A percentile compares a stretch with the other conserved stretches of the same genome.
Conservation (phyloP, 371 early-diverging fungal species). For the Mucor lusitanicus region DNA sequence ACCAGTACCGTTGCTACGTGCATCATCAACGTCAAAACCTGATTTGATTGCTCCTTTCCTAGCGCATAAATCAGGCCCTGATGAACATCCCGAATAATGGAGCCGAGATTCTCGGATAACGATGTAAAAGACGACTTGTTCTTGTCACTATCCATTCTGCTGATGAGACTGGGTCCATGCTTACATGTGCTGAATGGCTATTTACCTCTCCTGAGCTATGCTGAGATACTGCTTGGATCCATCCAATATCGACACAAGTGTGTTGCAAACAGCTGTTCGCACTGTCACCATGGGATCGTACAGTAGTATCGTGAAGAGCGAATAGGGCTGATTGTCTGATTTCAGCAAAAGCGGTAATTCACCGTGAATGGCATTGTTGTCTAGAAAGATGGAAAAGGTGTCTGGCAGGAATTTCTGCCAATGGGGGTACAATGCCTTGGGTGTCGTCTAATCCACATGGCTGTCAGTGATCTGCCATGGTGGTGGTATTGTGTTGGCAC, state of each 20-base stretch:
- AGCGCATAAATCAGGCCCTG: constrained; percentile 37
- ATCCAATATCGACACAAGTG: constrained; percentile 57
- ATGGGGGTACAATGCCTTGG: constrained; percentile 59
- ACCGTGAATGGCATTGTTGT: constrained; percentile 20
- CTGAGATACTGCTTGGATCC: constrained; percentile 63
- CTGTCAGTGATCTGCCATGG: background rate
- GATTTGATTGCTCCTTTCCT: constrained; percentile 31
- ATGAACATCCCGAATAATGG: constrained; percentile 49
- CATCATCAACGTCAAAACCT: constrained; percentile 35
- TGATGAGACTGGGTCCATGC: background rate
- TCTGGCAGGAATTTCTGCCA: constrained; percentile 65
- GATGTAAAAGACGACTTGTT: constrained; percentile 52
- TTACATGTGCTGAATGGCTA: too few relatives aligned
- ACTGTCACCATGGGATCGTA: constrained; percentile 49
- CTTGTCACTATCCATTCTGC: background rate
- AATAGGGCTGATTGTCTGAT: constrained; percentile 45
- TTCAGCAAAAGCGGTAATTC: constrained; percentile 23
- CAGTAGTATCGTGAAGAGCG: constrained; percentile 48
- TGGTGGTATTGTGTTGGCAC: too few relatives aligned
- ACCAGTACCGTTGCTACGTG: constrained; percentile 39
- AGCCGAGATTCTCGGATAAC: constrained; percentile 45
- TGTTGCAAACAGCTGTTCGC: constrained; percentile 56
- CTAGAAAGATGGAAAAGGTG: constrained; percentile 36
- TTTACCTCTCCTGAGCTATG: constrained; percentile 60
- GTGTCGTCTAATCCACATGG: constrained; percentile 36